A percentile compares a stretch with the other conserved stretches of the same genome.
Conservation (phyloP, 306 rosid species). For the Lathyrus oleraceus region DNA sequence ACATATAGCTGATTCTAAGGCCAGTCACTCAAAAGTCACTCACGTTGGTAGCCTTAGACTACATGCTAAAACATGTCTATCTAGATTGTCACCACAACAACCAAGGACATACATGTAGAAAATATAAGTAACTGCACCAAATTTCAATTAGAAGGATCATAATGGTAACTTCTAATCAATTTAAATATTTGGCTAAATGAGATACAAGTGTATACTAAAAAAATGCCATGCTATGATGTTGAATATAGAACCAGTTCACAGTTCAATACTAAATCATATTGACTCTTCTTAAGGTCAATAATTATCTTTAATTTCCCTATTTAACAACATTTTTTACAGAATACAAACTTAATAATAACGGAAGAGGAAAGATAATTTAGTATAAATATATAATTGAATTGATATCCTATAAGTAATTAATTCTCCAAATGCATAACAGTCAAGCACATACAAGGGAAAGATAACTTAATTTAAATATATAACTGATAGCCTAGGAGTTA, state of each 20-base stretch:
- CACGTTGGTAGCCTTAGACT: not conserved
- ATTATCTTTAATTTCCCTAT: slow-evolving; percentile 17
- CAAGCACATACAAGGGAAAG: slow-evolving; percentile 13
- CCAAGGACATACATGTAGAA: slow-evolving; percentile 12
- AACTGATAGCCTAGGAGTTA: slow-evolving; percentile 39
- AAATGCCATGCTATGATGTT: not conserved
- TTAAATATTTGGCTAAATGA: slow-evolving; percentile 13
- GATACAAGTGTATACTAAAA: slow-evolving; percentile 7
- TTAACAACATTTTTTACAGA: not conserved
- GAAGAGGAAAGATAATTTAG: not conserved
- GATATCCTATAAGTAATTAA: too few relatives aligned
- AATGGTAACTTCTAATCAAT: not conserved
- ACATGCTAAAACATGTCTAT: slow-evolving; percentile 9
- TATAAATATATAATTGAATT: too few relatives aligned
- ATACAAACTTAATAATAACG: slow-evolving; percentile 9
- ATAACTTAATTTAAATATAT: slow-evolving; percentile 15
- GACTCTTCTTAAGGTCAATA: slow-evolving; percentile 5
- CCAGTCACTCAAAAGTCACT: not conserved
- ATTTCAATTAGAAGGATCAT: slow-evolving; percentile 16
- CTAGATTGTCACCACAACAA: slow-evolving; percentile 12
- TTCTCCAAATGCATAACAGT: not conserved
- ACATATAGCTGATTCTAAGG: slow-evolving; percentile 13
- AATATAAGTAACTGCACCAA: not conserved
- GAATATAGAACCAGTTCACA: slow-evolving; percentile 11
- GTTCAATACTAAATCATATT: slow-evolving; percentile 4